Evolutionary conservation across 768 basidiomycete genomes (phyloP), one percentile per base, ranked within the genome.

Genomic region (Leucocoprinus sp.): DNA sequence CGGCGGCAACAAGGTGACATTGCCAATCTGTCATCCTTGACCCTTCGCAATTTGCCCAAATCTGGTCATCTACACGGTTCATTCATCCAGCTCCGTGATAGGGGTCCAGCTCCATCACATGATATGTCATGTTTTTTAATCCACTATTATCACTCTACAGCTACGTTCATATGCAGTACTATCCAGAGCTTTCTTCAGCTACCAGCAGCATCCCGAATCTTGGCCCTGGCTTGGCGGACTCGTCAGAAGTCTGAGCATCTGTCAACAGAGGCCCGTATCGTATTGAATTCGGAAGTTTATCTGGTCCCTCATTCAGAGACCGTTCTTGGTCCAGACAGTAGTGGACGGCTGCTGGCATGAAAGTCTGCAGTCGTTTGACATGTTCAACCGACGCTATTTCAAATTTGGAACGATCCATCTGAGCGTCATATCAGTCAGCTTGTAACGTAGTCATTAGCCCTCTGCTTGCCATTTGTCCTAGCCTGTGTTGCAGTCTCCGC

Each of bases 171-270:
- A 43, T 5, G 18, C 23, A 23, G 12, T 21, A 27, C 24, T 43
- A 44, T 40, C 41, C 36, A 42, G 5, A 37, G 19, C 48, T 60
- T 57, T 50, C 60, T 53, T 65, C 71, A 42, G 76, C 81, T 47
- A 85, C 69, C 46, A 88, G 69, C 37, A 91, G 63, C 56, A 89
- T 65, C 12, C 84, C 84, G 62, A 91, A 87, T 47, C 88, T 71
- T 34, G 83, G 71, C 31, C 80, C 78, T 14, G 85, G 77, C 52
- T 83, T 85, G 17, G 79, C 82, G 24, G 84, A 60, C 29, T 82
- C 75, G 34, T 87, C 57, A 22, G 78, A 74, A 28, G 79, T 63
- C 41, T 78, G 72, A 55, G 78, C 76, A 19, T 72, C 67, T 49
- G 65, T 53, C 12, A 61, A 54, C 46, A 84, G 79, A 21, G 66